Evolutionary conservation across 805 yeast genomes (phyloP).

Genomic region (Candida loeiensis): DNA sequence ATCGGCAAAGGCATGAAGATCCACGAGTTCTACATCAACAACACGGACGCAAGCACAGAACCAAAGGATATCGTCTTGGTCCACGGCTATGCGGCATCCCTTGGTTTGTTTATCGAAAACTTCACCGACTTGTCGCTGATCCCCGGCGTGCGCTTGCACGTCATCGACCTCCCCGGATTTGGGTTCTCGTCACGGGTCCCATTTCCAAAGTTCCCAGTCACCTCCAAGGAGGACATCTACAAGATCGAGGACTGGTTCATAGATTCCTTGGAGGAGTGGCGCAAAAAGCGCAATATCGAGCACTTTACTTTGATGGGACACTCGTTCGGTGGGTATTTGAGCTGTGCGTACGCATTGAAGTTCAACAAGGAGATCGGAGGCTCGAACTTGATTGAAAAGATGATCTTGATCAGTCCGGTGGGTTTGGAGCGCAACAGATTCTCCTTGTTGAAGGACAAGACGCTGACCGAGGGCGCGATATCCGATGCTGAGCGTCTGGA

Average conservation of each 20-base stretch:
- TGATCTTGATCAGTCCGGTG: constrained; percentile 41
- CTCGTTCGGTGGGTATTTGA: constrained; percentile 44
- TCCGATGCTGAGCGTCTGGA: constrained; percentile 8
- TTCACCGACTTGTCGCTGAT: constrained; percentile 46
- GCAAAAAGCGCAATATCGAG: constrained; percentile 32
- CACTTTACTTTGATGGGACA: constrained; percentile 40
- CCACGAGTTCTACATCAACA: constrained; percentile 70
- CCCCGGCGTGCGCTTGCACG: constrained; percentile 57
- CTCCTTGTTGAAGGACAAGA: constrained; percentile 19
- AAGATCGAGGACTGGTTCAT: constrained; percentile 43
- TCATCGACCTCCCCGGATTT: constrained; percentile 69
- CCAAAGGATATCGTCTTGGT: constrained; percentile 61
- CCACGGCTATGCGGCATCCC: constrained; percentile 93
- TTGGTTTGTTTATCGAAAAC: constrained; percentile 76
- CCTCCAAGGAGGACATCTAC: constrained; percentile 33
- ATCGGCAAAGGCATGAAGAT: constrained; percentile 56
- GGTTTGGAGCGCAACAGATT: constrained; percentile 37
- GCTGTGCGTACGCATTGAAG: constrained; percentile 41
- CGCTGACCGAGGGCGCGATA: constrained; percentile 9
- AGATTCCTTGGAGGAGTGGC: constrained; percentile 43
- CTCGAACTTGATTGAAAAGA: constrained; percentile 29
- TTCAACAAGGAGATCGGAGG: constrained; percentile 27
- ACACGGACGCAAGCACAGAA: constrained; percentile 37
- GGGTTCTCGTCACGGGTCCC: constrained; percentile 63
- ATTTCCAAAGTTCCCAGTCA: constrained; percentile 30